Evolutionary conservation across 768 basidiomycete species (phyloP).

Genomic region (Suillus americanus): DNA sequence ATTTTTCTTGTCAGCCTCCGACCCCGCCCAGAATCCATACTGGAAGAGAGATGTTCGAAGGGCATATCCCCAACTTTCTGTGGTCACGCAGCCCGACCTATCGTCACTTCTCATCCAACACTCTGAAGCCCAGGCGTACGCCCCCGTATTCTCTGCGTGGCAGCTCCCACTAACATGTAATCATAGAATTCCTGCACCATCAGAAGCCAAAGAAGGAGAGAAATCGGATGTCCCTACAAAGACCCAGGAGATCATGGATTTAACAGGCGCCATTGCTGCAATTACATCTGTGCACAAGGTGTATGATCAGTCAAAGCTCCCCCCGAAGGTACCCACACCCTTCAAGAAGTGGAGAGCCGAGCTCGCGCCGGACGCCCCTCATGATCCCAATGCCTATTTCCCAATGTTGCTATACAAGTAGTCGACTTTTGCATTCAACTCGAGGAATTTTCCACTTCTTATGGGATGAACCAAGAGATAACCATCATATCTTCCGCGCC

Average conservation of each 20-base stretch:
- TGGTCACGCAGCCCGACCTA: conserved; percentile 82
- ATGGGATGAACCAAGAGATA: conserved; percentile 17
- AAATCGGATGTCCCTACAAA: conserved; percentile 46
- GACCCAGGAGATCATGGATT: conserved; percentile 49
- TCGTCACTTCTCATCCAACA: conserved; percentile 82
- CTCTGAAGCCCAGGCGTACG: conserved; percentile 64
- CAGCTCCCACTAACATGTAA: conserved; percentile 12
- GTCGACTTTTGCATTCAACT: conserved; percentile 1
- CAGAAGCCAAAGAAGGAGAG: conserved; percentile 34
- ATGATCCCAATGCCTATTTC: conserved; percentile 80
- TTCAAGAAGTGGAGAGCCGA: conserved; percentile 75
- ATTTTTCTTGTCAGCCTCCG: conserved; percentile 57
- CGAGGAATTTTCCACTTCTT: conserved; percentile 5
- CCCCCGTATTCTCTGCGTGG: conserved; percentile 14
- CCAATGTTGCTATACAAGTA: conserved; percentile 72
- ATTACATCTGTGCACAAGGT: conserved; percentile 56
- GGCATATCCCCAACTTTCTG: conserved; percentile 88
- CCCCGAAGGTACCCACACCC: conserved; percentile 69
- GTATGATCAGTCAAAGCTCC: conserved; percentile 64
- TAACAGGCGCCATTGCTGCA: conserved; percentile 71
- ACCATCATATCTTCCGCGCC: conserved; percentile 36
- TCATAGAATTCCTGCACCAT: conserved; percentile 54
- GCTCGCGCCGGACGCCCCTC: conserved; percentile 75
- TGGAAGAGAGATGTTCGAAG: conserved; percentile 96
- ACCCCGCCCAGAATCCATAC: conserved; percentile 88